Conservation (phyloP, 1,284 basidiomycete genomes). For the Naganishia liquefaciens region DNA sequence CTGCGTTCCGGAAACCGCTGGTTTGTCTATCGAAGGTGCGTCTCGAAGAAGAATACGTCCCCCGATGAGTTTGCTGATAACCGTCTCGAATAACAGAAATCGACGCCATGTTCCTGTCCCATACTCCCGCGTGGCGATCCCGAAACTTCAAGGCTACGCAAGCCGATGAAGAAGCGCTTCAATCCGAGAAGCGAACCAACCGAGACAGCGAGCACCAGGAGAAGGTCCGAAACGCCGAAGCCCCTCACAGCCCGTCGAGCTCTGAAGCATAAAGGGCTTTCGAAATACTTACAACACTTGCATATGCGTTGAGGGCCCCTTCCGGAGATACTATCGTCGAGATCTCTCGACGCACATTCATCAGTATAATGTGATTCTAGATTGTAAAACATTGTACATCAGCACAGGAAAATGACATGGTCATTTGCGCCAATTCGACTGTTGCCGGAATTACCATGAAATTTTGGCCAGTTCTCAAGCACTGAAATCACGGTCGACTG, state of each 20-base stretch:
- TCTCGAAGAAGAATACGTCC: no score
- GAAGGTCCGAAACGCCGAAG: constrained; percentile 10
- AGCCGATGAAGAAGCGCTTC: constrained; percentile 10
- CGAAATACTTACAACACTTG: constrained; percentile 1
- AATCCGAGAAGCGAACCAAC: constrained; percentile 29
- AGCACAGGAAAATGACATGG: constrained; percentile 1
- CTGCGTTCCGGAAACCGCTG: constrained; percentile 54
- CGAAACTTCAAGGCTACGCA: constrained; percentile 24
- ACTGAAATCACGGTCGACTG: no score
- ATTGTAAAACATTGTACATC: background rate
- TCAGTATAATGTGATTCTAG: background rate
- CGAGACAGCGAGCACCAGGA: constrained; percentile 28
- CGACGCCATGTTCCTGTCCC: constrained; percentile 51
- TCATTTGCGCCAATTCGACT: background rate
- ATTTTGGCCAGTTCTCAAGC: no score
- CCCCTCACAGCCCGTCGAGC: constrained; percentile 26
- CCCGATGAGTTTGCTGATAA: no score
- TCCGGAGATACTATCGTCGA: no score
- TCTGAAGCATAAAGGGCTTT: constrained; percentile 3
- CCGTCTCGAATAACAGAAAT: constrained; percentile 36
- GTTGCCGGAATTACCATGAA: no score
- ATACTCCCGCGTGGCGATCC: constrained; percentile 49
- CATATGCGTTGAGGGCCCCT: background rate
- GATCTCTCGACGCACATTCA: no score
- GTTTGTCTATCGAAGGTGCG: constrained; percentile 43